phyloP scores from a whole-genome alignment of 805 yeast species.

The Cyberlindnera sargentensis region DNA sequence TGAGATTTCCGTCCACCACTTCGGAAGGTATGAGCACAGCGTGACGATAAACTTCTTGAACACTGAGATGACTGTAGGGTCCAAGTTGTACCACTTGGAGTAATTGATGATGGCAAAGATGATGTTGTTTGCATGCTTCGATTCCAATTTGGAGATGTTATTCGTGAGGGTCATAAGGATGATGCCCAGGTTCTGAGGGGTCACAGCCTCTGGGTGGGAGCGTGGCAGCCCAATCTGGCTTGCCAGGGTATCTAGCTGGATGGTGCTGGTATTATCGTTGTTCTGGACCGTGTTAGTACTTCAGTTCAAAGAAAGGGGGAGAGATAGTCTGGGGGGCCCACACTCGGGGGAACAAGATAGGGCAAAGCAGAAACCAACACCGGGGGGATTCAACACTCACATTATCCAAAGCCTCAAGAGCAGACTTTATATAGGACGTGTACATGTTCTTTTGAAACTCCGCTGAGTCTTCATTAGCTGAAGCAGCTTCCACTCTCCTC shows the following conservation, averaged over 20 bases:
- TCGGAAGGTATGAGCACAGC: constrained; percentile 79
- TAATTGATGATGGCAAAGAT: constrained; percentile 57
- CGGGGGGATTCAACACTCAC: constrained; percentile 26
- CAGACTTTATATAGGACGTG: constrained; percentile 49
- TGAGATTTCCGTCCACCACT: constrained; percentile 84
- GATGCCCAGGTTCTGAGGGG: constrained; percentile 43
- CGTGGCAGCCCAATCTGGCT: constrained; percentile 50
- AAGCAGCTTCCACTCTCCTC: constrained; percentile 4
- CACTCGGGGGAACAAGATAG: not conserved
- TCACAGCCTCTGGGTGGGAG: constrained; percentile 46
- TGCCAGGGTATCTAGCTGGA: constrained; percentile 53
- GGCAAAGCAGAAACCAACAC: constrained; percentile 2
- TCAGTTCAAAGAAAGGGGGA: not conserved
- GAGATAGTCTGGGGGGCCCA: too few species aligned
- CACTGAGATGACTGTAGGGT: constrained; percentile 36
- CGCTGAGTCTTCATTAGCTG: constrained; percentile 2
- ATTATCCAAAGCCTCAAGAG: constrained; percentile 62
- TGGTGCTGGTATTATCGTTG: constrained; percentile 34
- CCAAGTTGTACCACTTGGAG: constrained; percentile 50
- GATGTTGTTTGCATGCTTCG: constrained; percentile 40
- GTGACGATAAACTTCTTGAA: constrained; percentile 72
- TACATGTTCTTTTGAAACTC: constrained; percentile 30
- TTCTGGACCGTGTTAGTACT: constrained; percentile 21
- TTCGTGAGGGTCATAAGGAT: constrained; percentile 53
- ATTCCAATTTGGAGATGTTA: constrained; percentile 57